Evolutionary conservation across 108 stramenopile genomes (phyloP).

Genomic region (Cyclostephanos tholiformis): DNA sequence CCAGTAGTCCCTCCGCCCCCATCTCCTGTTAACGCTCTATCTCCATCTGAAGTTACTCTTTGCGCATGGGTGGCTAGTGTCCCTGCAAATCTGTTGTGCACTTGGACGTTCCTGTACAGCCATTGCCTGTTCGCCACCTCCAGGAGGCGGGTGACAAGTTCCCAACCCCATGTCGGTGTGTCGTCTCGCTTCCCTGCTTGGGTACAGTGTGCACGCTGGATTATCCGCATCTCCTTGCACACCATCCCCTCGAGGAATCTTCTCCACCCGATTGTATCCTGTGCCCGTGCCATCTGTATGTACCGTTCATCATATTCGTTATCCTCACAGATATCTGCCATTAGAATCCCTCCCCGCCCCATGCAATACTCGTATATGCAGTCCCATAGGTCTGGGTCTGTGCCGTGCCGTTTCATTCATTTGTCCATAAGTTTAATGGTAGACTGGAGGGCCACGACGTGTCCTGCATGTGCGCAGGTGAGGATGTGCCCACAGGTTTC

Average conservation of each 20-base stretch:
- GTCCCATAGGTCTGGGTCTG: background rate
- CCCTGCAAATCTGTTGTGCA: constrained; percentile 1
- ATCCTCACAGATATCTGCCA: background rate
- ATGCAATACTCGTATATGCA: background rate
- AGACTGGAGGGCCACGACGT: background rate
- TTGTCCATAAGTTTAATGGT: background rate
- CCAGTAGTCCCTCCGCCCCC: constrained; percentile 1
- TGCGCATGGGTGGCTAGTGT: background rate
- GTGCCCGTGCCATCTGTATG: background rate
- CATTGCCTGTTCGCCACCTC: background rate
- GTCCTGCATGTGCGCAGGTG: background rate
- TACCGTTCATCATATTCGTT: background rate
- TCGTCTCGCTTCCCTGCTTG: no score
- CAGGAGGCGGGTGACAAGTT: background rate
- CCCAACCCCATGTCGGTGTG: background rate
- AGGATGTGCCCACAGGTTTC: constrained; percentile 10
- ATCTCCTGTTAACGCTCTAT: background rate
- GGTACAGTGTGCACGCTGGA: no score
- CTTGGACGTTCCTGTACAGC: constrained; percentile 3
- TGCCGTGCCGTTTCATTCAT: background rate
- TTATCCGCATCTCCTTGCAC: no score
- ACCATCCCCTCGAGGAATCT: background rate
- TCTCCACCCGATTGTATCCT: constrained; percentile 20
- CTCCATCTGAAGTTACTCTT: background rate
- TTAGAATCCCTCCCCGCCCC: background rate